A percentile compares a stretch with the other conserved stretches of the same genome.
Evolutionary conservation across 192 early-diverging fungal species (phyloP).

Genomic region (Oehlia diaphana): DNA sequence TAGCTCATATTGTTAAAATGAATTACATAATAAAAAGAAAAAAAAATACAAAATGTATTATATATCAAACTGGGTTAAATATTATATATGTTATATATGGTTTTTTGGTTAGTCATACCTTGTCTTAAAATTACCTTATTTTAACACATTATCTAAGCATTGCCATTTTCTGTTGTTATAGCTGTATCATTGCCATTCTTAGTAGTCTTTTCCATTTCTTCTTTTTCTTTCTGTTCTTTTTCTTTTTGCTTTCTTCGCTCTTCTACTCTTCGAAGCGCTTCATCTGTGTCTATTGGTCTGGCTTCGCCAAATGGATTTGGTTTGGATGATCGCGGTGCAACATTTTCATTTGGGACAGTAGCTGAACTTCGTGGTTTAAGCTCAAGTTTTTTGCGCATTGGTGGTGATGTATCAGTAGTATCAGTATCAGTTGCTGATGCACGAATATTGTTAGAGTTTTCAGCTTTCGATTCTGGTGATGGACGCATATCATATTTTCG

Average conservation of each 20-base stretch:
- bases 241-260: constrained; percentile 52
- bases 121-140: neutral
- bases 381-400: constrained; percentile 50
- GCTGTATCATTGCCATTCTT: neutral
- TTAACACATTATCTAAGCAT: neutral
- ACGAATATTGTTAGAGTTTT: neutral
- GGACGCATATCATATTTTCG: constrained; percentile 8
- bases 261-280: constrained; percentile 54
- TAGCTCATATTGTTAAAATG: constrained; percentile 1
- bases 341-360: neutral
- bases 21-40: constrained; percentile 18
- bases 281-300: constrained; percentile 59
- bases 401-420: constrained; percentile 23
- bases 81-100: neutral
- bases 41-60: constrained; percentile 8
- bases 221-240: constrained; percentile 45
- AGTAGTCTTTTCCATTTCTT: constrained; percentile 11
- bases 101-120: neutral
- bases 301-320: constrained; percentile 66
- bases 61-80: neutral
- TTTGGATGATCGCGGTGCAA: constrained; percentile 31
- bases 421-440: neutral
- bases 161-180: constrained; percentile 13
- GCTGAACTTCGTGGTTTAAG: constrained; percentile 53
- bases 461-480: neutral